phyloP scores from a whole-genome alignment of 140 eudicot genomes.

The Ambrosia hybrid region DNA sequence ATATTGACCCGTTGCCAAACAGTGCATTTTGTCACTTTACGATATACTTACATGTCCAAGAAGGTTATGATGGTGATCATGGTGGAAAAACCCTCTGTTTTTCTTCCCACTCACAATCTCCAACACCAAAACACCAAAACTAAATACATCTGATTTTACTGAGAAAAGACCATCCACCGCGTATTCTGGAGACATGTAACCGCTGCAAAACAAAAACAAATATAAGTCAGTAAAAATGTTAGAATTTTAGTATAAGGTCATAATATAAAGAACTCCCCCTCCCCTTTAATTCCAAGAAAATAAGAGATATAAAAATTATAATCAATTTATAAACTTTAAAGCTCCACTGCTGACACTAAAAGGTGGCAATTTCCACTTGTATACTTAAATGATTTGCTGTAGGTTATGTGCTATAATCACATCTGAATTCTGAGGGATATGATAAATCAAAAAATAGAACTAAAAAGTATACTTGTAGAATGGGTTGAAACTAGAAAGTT shows the following conservation, averaged over 20 bases:
- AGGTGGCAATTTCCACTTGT: too few species aligned
- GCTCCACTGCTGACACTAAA: too few species aligned
- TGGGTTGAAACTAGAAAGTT: not conserved
- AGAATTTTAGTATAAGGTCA: not conserved
- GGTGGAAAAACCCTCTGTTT: slow-evolving; percentile 59
- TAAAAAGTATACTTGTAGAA: not conserved
- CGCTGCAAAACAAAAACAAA: slow-evolving; percentile 37
- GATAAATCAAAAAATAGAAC: not conserved
- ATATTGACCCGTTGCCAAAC: not conserved
- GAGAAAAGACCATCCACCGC: slow-evolving; percentile 65
- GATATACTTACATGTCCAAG: slow-evolving; percentile 62
- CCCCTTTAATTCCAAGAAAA: too few species aligned
- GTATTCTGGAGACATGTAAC: slow-evolving; percentile 79
- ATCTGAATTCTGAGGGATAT: too few species aligned
- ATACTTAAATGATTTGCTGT: too few species aligned
- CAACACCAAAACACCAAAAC: slow-evolving; percentile 65
- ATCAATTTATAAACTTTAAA: too few species aligned
- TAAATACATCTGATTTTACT: slow-evolving; percentile 70
- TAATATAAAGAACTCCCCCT: not conserved
- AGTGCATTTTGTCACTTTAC: not conserved
- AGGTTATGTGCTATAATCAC: too few species aligned
- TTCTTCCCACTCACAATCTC: slow-evolving; percentile 64
- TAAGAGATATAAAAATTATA: too few species aligned
- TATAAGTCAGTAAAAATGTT: not conserved
- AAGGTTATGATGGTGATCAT: slow-evolving; percentile 62